Conservation (phyloP, 2,329 filamentous ascomycete genomes). For the Teratosphaeria destructans region DNA sequence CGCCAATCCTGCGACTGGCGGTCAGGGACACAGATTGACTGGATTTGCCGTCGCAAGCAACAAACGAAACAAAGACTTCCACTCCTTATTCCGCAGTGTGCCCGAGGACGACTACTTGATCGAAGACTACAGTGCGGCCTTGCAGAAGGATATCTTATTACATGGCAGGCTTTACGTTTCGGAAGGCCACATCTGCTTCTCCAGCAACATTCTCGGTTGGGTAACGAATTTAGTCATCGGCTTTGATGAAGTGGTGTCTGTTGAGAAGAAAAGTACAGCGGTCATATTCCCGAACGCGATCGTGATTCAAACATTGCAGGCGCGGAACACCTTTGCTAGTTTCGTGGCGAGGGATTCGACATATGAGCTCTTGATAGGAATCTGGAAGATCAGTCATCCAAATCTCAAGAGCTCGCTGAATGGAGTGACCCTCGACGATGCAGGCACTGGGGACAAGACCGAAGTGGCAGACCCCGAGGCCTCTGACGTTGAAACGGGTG, state of each 20-base stretch:
- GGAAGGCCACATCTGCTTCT: conserved; percentile 95
- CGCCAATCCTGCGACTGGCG: conserved; percentile 49
- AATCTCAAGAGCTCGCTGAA: conserved; percentile 85
- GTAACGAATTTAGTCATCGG: conserved; percentile 94
- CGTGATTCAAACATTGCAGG: conserved; percentile 90
- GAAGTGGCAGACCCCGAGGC: conserved; percentile 62
- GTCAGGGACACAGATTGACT: conserved; percentile 65
- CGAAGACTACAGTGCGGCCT: conserved; percentile 92
- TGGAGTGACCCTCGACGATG: conserved; percentile 68
- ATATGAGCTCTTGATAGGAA: conserved; percentile 92
- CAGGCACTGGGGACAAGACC: conserved; percentile 76
- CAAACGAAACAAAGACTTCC: conserved; percentile 92
- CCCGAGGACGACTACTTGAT: conserved; percentile 97
- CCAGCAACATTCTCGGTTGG: conserved; percentile 97
- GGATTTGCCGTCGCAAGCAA: conserved; percentile 95
- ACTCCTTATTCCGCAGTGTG: conserved; percentile 86
- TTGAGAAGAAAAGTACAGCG: conserved; percentile 94
- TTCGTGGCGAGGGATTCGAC: conserved; percentile 91
- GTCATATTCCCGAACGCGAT: conserved; percentile 95
- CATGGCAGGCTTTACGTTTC: conserved; percentile 93
- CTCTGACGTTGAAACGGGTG: conserved; percentile 39
- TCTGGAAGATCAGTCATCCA: conserved; percentile 95
- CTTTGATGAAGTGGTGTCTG: conserved; percentile 93
- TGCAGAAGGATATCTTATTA: conserved; percentile 90
- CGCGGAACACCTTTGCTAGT: conserved; percentile 91